Base-by-base conservation (phyloP, 176 grass and related monocot genomes). In the Tuctoria greenei region DNA sequence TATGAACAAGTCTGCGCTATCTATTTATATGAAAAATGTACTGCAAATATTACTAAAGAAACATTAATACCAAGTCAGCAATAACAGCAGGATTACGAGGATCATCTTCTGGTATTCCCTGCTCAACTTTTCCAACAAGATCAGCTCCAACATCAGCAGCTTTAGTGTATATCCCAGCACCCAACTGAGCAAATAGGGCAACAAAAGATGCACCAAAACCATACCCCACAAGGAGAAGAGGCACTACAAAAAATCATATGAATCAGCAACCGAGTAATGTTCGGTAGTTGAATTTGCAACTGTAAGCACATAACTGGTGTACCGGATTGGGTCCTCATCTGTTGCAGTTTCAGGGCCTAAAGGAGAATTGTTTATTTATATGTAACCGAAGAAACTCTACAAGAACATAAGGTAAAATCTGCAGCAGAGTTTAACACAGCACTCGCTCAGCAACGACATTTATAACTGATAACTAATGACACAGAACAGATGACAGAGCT, bases 51-150 rank as follows among this genome's bases (percentile, higher is more conserved):
- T 72, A 78, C 46, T 62, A 37, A 40, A 83, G 51, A 83, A 78
- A 73, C 43, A 61, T 79, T 71, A 83, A 79, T 93, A 99, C 95
- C 95, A 99, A 79, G 65, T 99, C 95, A 86, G 95, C 95, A 82
- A 99, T 99, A 54, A 99, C 95, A 83, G 95, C 95, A 88, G 95
- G 95, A 83, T 99, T 99, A 75, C 95, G 86, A 75, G 95, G 95
- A 84, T 99, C 95, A 78, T 99, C 95, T 90, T 99, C 95, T 59
- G 95, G 95, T 88, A 99, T 99, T 74, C 95, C 95, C 77, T 99
- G 95, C 56, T 99, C 95, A 50, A 99, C 87, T 90, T 99, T 99
- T 79, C 95, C 95, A 50, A 92, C 89, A 54, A 99, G 91, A 90
- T 99, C 95, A 84, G 95, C 95, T 62, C 95, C 95, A 45, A 99